These are phyloP conservation scores for Piedraia hortae DNA, from an alignment of 2,329 filamentous ascomycete species.

Conservation along the genomic window DNA sequence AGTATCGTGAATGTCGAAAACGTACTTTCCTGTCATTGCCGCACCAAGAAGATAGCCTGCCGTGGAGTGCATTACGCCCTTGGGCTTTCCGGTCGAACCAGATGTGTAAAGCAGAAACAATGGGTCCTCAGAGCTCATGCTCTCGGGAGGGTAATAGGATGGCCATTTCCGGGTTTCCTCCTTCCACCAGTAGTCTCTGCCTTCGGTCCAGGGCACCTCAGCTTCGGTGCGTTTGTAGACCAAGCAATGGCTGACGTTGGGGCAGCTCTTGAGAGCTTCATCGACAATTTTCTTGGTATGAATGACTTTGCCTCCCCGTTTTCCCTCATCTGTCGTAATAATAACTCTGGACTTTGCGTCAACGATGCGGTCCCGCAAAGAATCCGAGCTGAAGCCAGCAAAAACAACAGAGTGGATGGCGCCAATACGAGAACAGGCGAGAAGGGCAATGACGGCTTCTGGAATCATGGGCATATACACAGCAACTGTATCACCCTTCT, in stretches of 20 bases:
- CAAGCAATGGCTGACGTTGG: conserved; percentile 56
- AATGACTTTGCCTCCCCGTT: conserved; percentile 89
- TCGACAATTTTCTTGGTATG: conserved; percentile 98
- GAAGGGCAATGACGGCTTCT: conserved; percentile 70
- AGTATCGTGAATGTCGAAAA: conserved; percentile 87
- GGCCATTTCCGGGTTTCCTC: conserved; percentile 96
- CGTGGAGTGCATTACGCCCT: conserved; percentile 96
- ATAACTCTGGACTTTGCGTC: conserved; percentile 79
- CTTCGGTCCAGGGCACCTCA: conserved; percentile 69
- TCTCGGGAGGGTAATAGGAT: conserved; percentile 65
- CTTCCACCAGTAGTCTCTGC: conserved; percentile 92
- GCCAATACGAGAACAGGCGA: conserved; percentile 77
- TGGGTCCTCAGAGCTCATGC: conserved; percentile 80
- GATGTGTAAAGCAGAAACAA: conserved; percentile 96
- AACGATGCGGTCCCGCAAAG: conserved; percentile 75
- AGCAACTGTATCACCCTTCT: conserved; percentile 89
- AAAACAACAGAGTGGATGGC: conserved; percentile 95
- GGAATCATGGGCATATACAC: conserved; percentile 98
- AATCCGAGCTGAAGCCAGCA: conserved; percentile 90
- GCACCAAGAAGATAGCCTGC: conserved; percentile 85
- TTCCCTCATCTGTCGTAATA: conserved; percentile 92
- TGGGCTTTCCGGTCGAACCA: conserved; percentile 91
- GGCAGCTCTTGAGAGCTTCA: conserved; percentile 87
- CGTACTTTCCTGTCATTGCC: conserved; percentile 85
- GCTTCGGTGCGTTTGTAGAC: conserved; percentile 90